Conservation (phyloP, 2,329 filamentous ascomycete genomes). For the Neonectria neomacrospora region DNA sequence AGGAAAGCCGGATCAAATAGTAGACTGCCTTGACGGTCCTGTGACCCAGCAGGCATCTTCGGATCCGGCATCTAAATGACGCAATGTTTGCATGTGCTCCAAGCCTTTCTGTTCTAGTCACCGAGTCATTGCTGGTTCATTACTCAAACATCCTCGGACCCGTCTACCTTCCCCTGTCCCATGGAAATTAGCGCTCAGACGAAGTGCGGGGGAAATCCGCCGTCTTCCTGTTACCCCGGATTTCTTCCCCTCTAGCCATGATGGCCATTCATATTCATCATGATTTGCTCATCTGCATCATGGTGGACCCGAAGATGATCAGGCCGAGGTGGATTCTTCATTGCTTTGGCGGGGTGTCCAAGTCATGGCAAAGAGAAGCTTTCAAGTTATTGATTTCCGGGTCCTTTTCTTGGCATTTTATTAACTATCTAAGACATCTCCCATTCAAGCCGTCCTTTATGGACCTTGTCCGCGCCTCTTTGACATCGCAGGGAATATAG, state of each 20-base stretch:
- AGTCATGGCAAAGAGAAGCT: constrained; percentile 31
- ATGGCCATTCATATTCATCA: too few species aligned
- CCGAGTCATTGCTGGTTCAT: background rate
- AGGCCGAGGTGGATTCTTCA: constrained; percentile 20
- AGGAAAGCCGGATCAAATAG: background rate
- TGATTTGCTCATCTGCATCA: constrained; percentile 7
- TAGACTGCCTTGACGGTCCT: background rate
- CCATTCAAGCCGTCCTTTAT: background rate
- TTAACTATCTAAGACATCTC: background rate
- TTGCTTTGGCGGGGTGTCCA: constrained; percentile 11
- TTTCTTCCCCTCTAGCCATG: constrained; percentile 9
- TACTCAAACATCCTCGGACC: constrained; percentile 33
- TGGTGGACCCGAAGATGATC: constrained; percentile 7
- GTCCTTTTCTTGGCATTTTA: background rate
- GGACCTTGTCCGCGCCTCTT: background rate
- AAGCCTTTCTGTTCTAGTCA: background rate
- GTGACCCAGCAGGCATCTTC: constrained; percentile 22
- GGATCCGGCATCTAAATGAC: constrained; percentile 35
- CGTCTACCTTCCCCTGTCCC: constrained; percentile 9
- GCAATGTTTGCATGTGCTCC: too few species aligned
- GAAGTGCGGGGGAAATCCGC: constrained; percentile 15
- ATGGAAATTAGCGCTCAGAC: constrained; percentile 29
- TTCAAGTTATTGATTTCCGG: constrained; percentile 37
- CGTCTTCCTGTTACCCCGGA: background rate
- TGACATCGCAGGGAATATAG: background rate